These are phyloP conservation scores for Neonectria ditissima DNA, from an alignment of 2,329 filamentous ascomycete species.

Conservation along the genomic window DNA sequence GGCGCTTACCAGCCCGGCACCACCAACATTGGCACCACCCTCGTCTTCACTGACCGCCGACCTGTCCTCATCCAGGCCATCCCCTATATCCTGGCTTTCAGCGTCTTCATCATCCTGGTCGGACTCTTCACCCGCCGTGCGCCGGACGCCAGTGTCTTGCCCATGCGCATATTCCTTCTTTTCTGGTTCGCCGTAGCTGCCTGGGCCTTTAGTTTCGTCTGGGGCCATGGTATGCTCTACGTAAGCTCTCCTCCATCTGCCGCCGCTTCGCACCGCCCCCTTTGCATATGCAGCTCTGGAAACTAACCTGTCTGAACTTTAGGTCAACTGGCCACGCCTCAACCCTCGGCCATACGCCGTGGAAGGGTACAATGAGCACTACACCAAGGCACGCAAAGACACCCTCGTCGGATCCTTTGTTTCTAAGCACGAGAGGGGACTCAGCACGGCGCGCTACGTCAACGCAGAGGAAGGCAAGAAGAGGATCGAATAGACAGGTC, in stretches of 20 bases:
- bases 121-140: constrained; percentile 78
- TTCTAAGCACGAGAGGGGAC: constrained; percentile 80
- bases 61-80: constrained; percentile 93
- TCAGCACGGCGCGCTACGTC: constrained; percentile 83
- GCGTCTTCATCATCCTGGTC: constrained; percentile 84
- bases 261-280: neutral
- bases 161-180: constrained; percentile 83
- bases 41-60: constrained; percentile 85
- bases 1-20: constrained; percentile 84
- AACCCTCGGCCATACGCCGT: constrained; percentile 88
- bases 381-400: constrained; percentile 85
- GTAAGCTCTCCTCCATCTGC: constrained; percentile 67
- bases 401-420: constrained; percentile 79
- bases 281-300: neutral
- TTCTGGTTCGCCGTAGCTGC: constrained; percentile 78
- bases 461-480: constrained; percentile 98
- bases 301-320: constrained; percentile 25
- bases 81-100: constrained; percentile 89
- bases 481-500: constrained; percentile 80
- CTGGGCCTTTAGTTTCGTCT: constrained; percentile 83
- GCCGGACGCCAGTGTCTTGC: constrained; percentile 81
- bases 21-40: constrained; percentile 75
- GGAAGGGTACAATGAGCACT: constrained; percentile 90
- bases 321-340: constrained; percentile 99
- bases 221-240: constrained; percentile 89